Evolutionary conservation across 2,329 filamentous ascomycete genomes (phyloP).

Genomic region (Colletotrichum tanaceti): DNA sequence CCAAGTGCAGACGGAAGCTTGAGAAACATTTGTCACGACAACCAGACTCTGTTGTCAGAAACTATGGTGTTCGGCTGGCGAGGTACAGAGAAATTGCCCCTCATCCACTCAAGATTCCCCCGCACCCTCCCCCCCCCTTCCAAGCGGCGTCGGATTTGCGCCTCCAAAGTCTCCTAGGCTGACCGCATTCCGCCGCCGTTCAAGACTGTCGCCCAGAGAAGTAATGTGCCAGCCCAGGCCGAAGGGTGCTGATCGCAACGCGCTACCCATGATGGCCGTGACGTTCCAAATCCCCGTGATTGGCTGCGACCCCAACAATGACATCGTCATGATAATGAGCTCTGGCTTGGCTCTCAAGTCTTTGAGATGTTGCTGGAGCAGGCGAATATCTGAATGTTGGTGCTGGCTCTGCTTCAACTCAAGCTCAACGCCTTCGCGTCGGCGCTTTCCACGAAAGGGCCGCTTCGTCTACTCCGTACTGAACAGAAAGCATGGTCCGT

Average conservation of each 20-base stretch:
- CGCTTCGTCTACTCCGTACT: not conserved
- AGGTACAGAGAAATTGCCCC: conserved; percentile 29
- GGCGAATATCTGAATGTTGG: not conserved
- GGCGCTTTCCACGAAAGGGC: not conserved
- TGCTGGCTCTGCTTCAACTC: conserved; percentile 1
- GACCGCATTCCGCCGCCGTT: conserved; percentile 32
- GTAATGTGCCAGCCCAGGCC: conserved; percentile 26
- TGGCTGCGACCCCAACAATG: conserved; percentile 32
- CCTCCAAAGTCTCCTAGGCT: conserved; percentile 28
- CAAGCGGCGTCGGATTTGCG: conserved; percentile 22
- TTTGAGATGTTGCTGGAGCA: not conserved
- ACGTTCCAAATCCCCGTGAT: conserved; percentile 21
- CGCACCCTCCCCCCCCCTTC: conserved; percentile 20
- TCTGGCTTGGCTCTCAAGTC: conserved; percentile 25
- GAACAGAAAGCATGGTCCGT: conserved; percentile 3
- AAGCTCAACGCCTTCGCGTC: not conserved
- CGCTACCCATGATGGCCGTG: conserved; percentile 33
- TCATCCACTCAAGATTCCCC: conserved; percentile 32
- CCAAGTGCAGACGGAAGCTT: conserved; percentile 6
- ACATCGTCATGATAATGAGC: conserved; percentile 34
- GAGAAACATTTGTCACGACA: conserved; percentile 8
- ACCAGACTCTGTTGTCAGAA: not conserved
- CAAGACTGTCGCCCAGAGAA: conserved; percentile 27
- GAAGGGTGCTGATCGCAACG: conserved; percentile 35
- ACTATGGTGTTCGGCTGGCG: conserved; percentile 12